Conservation (phyloP, 2,329 filamentous ascomycete species). For the Trichoderma aggressivum region DNA sequence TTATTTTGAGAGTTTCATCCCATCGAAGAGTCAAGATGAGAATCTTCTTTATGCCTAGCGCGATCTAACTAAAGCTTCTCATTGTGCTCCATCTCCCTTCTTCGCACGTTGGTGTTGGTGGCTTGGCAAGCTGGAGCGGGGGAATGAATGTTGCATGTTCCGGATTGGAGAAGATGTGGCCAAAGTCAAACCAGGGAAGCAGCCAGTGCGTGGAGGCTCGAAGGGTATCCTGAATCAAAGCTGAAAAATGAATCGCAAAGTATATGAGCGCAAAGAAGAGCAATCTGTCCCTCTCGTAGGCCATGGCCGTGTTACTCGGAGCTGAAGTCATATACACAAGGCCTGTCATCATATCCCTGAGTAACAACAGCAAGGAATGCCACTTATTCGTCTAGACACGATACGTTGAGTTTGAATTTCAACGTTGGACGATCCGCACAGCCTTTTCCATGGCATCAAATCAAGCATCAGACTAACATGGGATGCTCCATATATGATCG, state of each 20-base stretch:
- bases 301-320: not conserved
- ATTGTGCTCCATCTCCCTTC: not conserved
- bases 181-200: not conserved
- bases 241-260: not conserved
- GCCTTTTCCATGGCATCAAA: not conserved
- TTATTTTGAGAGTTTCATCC: not conserved
- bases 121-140: not conserved
- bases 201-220: not conserved
- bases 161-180: not conserved
- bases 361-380: not conserved
- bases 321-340: not conserved
- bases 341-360: not conserved
- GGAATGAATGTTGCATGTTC: not conserved
- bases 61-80: not conserved
- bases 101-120: conserved; percentile 7
- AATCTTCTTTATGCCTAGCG: not conserved
- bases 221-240: not conserved
- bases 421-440: not conserved
- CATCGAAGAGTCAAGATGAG: not conserved
- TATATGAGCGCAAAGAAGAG: not conserved
- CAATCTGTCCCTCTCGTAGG: not conserved
- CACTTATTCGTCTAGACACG: not conserved
- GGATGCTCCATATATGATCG: not conserved
- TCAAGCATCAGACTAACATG: not conserved
- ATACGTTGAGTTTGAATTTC: not conserved